A percentile compares a stretch with the other conserved stretches of the same genome.
phyloP scores from a whole-genome alignment of 1,284 basidiomycete genomes.

The Naganishia liquefaciens region DNA sequence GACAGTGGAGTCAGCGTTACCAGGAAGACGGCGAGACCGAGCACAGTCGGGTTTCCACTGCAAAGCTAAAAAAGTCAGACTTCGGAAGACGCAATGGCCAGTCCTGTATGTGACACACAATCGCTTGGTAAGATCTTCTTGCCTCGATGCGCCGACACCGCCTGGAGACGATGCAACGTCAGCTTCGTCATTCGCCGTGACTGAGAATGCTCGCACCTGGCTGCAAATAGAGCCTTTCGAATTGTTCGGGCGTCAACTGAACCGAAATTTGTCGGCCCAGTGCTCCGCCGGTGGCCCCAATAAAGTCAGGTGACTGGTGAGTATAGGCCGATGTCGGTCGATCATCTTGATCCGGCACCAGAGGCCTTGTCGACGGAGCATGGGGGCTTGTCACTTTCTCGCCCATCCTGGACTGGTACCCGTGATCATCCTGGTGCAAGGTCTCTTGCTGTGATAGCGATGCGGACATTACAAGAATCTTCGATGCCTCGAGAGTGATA shows the following conservation, averaged over 20 bases:
- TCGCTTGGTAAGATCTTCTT: constrained; percentile 30
- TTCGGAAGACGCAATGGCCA: background rate
- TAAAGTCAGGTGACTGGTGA: background rate
- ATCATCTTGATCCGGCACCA: constrained; percentile 1
- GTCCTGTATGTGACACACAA: constrained; percentile 10
- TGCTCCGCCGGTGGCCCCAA: constrained; percentile 1
- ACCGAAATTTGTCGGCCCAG: constrained; percentile 27
- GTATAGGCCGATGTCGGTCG: constrained; percentile 2
- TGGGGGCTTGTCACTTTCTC: constrained; percentile 7
- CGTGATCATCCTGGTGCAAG: background rate
- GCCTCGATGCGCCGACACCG: constrained; percentile 26
- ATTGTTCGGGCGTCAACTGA: constrained; percentile 29
- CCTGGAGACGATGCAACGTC: background rate
- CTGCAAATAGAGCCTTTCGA: constrained; percentile 32
- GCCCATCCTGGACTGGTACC: background rate
- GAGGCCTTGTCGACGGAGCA: constrained; percentile 4
- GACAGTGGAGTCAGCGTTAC: constrained; percentile 26
- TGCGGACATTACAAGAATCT: background rate
- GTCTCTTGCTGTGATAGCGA: background rate
- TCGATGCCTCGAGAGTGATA: no score
- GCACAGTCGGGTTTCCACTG: constrained; percentile 28
- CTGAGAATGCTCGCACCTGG: constrained; percentile 12
- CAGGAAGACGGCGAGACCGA: constrained; percentile 25
- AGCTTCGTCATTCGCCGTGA: background rate
- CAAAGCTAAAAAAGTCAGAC: background rate